These are phyloP conservation scores for Lichenothelia convexa DNA, from an alignment of 495 filamentous ascomycete species.

Conservation along the genomic window DNA sequence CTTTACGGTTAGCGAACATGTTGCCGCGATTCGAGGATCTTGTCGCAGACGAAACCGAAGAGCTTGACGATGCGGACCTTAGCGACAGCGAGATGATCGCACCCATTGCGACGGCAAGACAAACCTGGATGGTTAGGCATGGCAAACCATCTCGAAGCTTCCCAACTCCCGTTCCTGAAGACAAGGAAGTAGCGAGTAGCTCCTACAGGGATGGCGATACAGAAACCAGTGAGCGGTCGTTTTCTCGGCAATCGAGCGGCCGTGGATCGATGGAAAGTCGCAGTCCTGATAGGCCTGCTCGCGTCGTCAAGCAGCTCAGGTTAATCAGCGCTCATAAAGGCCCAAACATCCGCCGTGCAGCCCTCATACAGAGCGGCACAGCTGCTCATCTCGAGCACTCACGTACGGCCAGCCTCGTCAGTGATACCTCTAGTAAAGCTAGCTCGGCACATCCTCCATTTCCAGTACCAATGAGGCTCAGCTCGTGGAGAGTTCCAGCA, in stretches of 20 bases:
- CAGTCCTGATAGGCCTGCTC: background rate
- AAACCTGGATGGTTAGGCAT: no score
- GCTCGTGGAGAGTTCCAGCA: constrained; percentile 61
- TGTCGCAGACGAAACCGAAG: constrained; percentile 38
- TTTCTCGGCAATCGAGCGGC: no score
- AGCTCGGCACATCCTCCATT: constrained; percentile 30
- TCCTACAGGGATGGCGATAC: no score
- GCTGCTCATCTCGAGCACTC: constrained; percentile 43
- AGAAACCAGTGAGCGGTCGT: no score
- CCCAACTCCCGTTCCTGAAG: constrained; percentile 26
- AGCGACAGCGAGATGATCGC: constrained; percentile 29
- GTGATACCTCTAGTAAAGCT: constrained; percentile 24
- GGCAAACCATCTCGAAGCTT: no score
- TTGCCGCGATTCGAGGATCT: constrained; percentile 65
- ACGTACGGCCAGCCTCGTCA: constrained; percentile 56
- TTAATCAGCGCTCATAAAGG: no score
- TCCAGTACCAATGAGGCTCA: constrained; percentile 76
- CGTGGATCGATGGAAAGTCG: background rate
- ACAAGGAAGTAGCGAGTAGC: constrained; percentile 14
- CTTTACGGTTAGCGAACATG: constrained; percentile 60
- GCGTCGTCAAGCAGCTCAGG: background rate
- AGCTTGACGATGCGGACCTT: constrained; percentile 28
- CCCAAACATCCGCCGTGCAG: constrained; percentile 40
- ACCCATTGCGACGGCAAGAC: background rate
- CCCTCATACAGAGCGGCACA: constrained; percentile 62